Conservation (phyloP, 192 early-diverging fungal species). For the Linnemannia hyalina region DNA sequence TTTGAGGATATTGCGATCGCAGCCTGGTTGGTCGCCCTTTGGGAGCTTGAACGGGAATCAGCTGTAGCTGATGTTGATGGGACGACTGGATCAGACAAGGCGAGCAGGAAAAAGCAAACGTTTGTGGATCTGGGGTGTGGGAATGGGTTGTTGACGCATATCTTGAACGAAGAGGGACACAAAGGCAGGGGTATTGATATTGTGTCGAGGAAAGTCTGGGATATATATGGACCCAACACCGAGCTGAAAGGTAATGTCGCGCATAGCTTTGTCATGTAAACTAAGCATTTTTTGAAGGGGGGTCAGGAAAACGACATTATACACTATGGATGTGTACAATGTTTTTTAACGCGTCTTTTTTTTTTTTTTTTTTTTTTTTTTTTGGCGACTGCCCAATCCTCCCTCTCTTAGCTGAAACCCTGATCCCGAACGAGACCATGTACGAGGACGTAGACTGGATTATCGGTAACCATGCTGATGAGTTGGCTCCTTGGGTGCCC, state of each 20-base stretch:
- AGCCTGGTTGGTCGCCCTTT: constrained; percentile 83
- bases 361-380: no score
- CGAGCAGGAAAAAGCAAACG: constrained; percentile 40
- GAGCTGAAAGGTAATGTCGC: constrained; percentile 62
- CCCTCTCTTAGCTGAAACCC: constrained; percentile 60
- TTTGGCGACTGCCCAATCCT: constrained; percentile 14
- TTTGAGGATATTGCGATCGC: constrained; percentile 92
- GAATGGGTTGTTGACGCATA: constrained; percentile 84
- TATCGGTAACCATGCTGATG: constrained; percentile 92
- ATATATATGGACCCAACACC: constrained; percentile 60
- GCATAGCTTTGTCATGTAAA: no score
- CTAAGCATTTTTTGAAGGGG: neutral
- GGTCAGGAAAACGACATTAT: no score
- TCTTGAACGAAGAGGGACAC: constrained; percentile 80
- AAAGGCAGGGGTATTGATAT: constrained; percentile 83
- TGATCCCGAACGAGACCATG: constrained; percentile 63
- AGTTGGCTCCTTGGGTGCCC: constrained; percentile 89
- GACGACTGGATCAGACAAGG: neutral
- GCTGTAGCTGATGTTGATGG: neutral
- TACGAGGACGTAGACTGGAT: constrained; percentile 78
- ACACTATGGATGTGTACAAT: no score
- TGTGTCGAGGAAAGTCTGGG: constrained; percentile 82
- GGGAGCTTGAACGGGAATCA: constrained; percentile 65
- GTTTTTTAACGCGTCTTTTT: neutral
- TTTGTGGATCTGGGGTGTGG: constrained; percentile 92